Percentiles rank a stretch among this genome's conserved stretches.
Conservation (phyloP, 2,329 filamentous ascomycete species). For the Alternaria infectoria region DNA sequence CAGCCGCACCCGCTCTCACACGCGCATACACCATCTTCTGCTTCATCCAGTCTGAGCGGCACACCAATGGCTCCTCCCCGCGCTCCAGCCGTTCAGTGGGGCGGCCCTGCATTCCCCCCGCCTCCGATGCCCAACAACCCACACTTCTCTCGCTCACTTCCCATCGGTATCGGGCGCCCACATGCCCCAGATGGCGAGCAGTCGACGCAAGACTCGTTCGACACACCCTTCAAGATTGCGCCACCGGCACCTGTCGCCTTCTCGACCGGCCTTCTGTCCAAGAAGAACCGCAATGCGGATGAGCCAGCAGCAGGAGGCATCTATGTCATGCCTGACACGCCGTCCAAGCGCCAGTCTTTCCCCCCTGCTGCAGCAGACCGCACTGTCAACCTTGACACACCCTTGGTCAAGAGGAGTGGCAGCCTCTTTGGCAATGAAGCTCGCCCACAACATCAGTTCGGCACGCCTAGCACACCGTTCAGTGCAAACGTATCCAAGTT, state of each 20-base stretch:
- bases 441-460: constrained; percentile 74
- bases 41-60: constrained; percentile 76
- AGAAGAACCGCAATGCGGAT: constrained; percentile 82
- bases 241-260: constrained; percentile 78
- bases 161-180: constrained; percentile 67
- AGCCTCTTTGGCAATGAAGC: constrained; percentile 69
- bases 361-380: constrained; percentile 61
- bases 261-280: constrained; percentile 87
- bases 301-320: constrained; percentile 60
- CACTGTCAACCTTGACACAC: constrained; percentile 49
- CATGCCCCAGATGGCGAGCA: constrained; percentile 53
- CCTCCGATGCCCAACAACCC: constrained; percentile 28
- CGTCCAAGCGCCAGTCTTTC: constrained; percentile 88
- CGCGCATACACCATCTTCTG: constrained; percentile 85
- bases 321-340: constrained; percentile 87
- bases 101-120: constrained; percentile 19
- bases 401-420: constrained; percentile 42
- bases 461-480: constrained; percentile 81
- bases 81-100: constrained; percentile 32
- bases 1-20: constrained; percentile 81
- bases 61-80: constrained; percentile 49
- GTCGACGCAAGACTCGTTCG: constrained; percentile 63
- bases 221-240: constrained; percentile 79
- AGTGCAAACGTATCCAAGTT: constrained; percentile 67
- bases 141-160: constrained; percentile 76